These are phyloP conservation scores for Neurospora sp. DNA, from an alignment of 495 filamentous ascomycete species.

Conservation along the genomic window DNA sequence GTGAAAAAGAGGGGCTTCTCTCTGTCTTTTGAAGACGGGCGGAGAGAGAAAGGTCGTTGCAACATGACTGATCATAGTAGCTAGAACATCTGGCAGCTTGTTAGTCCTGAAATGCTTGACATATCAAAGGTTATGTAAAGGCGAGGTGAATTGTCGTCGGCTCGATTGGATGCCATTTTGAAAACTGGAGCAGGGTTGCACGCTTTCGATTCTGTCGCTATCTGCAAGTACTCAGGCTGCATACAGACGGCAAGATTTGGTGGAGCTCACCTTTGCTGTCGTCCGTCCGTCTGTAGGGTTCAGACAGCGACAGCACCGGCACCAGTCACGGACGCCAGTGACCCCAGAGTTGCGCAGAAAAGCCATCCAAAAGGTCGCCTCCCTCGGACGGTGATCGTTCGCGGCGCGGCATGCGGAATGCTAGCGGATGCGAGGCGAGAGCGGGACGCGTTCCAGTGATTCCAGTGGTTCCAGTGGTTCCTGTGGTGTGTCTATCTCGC, in stretches of 20 bases:
- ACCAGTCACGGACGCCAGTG: not conserved
- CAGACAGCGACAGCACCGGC: not conserved
- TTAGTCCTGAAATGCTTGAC: not conserved
- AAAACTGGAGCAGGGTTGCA: not conserved
- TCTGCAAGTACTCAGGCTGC: not conserved
- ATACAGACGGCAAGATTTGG: not conserved
- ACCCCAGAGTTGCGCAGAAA: not conserved
- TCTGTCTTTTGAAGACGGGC: not conserved
- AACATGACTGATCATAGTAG: not conserved
- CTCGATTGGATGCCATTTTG: slow-evolving; percentile 9
- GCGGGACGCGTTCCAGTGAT: slow-evolving; percentile 16
- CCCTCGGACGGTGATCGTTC: not conserved
- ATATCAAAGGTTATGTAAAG: not conserved
- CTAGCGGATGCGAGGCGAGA: slow-evolving; percentile 1
- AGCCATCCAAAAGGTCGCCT: not conserved
- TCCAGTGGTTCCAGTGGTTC: not conserved
- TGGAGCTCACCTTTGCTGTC: not conserved
- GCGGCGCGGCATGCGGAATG: not conserved
- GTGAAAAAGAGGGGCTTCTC: not conserved
- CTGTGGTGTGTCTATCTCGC: slow-evolving; percentile 8
- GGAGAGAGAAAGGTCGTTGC: not conserved
- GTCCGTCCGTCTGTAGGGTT: not conserved
- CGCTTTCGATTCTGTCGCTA: not conserved
- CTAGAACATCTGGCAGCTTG: not conserved
- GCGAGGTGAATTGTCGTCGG: slow-evolving; percentile 13